Evolutionary conservation across 169 alveolate genomes (phyloP).

Genomic region (Cryptosporidium sp.): DNA sequence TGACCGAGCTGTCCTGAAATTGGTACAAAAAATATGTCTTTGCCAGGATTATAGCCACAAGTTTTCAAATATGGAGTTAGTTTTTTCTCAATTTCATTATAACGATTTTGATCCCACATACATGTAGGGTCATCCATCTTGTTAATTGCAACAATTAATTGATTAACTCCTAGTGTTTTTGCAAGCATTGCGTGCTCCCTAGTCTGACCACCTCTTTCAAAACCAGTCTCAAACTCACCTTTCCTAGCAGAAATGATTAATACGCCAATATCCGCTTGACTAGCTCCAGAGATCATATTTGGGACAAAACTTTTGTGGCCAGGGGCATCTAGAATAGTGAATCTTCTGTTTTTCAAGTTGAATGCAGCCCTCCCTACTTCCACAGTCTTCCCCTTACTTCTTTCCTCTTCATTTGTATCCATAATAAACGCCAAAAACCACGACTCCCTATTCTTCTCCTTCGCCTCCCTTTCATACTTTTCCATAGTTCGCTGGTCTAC

Average conservation of each 20-base stretch:
- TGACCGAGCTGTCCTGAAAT: constrained; percentile 97
- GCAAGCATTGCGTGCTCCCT: constrained; percentile 99
- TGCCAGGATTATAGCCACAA: constrained; percentile 90
- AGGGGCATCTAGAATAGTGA: constrained; percentile 99
- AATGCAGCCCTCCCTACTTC: constrained; percentile 99
- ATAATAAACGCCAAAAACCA: constrained; percentile 99
- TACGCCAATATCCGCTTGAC: constrained; percentile 99
- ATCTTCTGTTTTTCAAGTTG: constrained; percentile 92
- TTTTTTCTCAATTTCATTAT: constrained; percentile 85
- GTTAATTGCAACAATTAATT: constrained; percentile 96
- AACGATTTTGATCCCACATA: constrained; percentile 94
- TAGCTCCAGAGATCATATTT: constrained; percentile 99
- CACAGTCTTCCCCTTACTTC: constrained; percentile 97
- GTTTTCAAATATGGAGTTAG: constrained; percentile 90
- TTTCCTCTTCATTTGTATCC: constrained; percentile 99
- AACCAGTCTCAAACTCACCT: constrained; percentile 99
- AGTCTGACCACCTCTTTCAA: constrained; percentile 99
- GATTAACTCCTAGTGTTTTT: constrained; percentile 96
- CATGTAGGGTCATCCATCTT: constrained; percentile 99
- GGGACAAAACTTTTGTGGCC: constrained; percentile 99
- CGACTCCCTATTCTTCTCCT: constrained; percentile 97
- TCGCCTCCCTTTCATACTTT: constrained; percentile 98
- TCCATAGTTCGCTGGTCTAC: constrained; percentile 96
- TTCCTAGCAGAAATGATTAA: constrained; percentile 95
- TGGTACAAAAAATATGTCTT: constrained; percentile 95